Percentiles rank a stretch among this genome's conserved stretches.
These are phyloP conservation scores for Pachyrhizus erosus DNA, from an alignment of 306 rosid genomes.

Conservation along the genomic window DNA sequence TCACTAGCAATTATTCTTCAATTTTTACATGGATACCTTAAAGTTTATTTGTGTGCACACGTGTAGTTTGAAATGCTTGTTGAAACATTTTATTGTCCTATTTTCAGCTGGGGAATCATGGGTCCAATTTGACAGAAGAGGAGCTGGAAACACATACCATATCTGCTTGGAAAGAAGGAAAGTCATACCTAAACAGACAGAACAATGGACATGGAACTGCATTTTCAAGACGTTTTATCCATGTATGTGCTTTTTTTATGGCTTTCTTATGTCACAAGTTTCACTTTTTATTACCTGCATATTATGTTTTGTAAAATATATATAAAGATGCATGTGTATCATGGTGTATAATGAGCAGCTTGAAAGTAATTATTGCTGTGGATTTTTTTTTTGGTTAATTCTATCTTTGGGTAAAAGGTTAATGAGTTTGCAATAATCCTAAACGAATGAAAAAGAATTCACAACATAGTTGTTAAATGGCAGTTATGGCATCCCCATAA, in stretches of 20 bases:
- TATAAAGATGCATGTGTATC: neutral
- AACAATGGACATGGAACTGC: slow-evolving; percentile 68
- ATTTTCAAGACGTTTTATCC: slow-evolving; percentile 64
- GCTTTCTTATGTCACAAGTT: slow-evolving; percentile 16
- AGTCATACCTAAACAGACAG: slow-evolving; percentile 71
- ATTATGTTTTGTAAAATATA: slow-evolving; percentile 19
- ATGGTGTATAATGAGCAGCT: slow-evolving; percentile 5
- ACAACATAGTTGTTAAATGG: neutral
- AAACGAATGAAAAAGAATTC: slow-evolving; percentile 11
- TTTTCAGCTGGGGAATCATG: slow-evolving; percentile 89
- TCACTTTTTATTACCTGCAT: slow-evolving; percentile 6
- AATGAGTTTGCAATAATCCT: neutral
- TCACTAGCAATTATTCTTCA: slow-evolving; percentile 15
- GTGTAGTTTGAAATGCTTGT: slow-evolving; percentile 18
- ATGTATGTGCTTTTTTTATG: slow-evolving; percentile 62
- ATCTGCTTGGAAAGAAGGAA: slow-evolving; percentile 98
- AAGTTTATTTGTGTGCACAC: neutral
- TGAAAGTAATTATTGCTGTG: slow-evolving; percentile 18
- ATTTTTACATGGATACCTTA: neutral
- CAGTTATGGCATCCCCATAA: neutral
- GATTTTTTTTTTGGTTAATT: neutral
- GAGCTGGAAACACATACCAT: slow-evolving; percentile 97
- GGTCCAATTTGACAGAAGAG: slow-evolving; percentile 94
- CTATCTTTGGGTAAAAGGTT: neutral
- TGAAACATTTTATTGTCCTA: slow-evolving; percentile 40